Percentiles rank a stretch among this genome's conserved stretches.
phyloP scores from a whole-genome alignment of 441 rosid species.

The Pelargonium myrrhifolium region DNA sequence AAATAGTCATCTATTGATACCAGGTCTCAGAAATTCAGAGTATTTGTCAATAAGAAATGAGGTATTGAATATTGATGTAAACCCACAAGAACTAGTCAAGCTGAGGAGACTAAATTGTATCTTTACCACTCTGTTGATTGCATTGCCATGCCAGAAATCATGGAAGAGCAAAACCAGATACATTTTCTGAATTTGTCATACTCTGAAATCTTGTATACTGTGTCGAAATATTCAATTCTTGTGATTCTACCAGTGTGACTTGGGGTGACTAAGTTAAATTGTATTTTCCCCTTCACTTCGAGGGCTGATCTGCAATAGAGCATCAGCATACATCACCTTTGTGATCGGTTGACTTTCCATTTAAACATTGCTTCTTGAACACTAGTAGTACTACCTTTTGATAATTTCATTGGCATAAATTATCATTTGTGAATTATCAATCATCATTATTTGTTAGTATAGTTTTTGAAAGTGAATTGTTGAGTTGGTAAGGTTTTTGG shows the following conservation, averaged over 20 bases:
- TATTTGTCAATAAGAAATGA: neutral
- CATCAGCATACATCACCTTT: neutral
- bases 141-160: neutral
- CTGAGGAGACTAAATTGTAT: too few species aligned
- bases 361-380: neutral
- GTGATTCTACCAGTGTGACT: neutral
- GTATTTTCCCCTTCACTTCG: neutral
- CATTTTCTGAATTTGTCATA: too few species aligned
- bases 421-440: neutral
- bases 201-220: neutral
- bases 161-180: neutral
- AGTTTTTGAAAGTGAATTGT: neutral
- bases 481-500: neutral
- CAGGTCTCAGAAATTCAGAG: neutral
- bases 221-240: neutral
- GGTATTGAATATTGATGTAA: too few species aligned
- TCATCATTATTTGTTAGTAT: neutral
- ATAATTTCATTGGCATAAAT: neutral
- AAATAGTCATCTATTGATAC: conserved; percentile 2
- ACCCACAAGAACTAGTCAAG: too few species aligned
- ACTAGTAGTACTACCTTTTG: neutral
- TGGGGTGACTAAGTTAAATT: neutral
- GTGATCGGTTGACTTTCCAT: neutral
- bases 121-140: neutral
- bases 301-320: conserved; percentile 1